A percentile compares a stretch with the other conserved stretches of the same genome.
phyloP scores from a whole-genome alignment of 257 asterid species.

The Lycium ferocissimum region DNA sequence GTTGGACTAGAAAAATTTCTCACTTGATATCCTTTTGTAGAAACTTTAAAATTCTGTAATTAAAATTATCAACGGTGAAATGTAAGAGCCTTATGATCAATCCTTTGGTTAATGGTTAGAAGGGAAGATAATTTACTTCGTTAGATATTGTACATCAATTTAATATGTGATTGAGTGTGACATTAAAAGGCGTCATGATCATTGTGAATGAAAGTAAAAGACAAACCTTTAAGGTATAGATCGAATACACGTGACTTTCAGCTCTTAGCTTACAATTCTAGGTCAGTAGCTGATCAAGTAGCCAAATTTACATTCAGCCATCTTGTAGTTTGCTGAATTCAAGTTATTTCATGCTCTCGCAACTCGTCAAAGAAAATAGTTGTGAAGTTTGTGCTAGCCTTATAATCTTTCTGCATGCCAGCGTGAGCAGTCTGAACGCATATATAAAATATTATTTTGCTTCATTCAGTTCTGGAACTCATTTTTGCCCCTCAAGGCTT shows the following conservation, averaged over 20 bases:
- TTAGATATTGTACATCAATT: neutral
- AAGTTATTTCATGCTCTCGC: neutral
- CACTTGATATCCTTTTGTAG: neutral
- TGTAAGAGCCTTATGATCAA: neutral
- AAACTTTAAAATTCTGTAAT: neutral
- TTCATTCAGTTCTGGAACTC: neutral
- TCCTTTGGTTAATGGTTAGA: neutral
- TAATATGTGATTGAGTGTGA: neutral
- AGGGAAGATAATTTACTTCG: neutral
- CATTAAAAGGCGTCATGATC: neutral
- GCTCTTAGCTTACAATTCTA: neutral
- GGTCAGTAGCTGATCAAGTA: conserved; percentile 20
- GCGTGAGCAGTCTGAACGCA: neutral
- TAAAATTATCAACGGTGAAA: neutral
- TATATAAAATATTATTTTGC: neutral
- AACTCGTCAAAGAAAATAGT: neutral
- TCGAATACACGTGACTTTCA: neutral
- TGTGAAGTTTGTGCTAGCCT: neutral
- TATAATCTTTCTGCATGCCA: neutral
- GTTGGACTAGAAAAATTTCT: neutral
- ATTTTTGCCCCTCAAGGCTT: neutral
- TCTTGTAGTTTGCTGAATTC: neutral
- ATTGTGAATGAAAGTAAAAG: conserved; percentile 9
- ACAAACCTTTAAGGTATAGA: neutral
- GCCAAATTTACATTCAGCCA: neutral